Evolutionary conservation across 805 yeast species (phyloP), one percentile per base, ranked within the genome.

Genomic region (Nakazawaea wickerhamii): DNA sequence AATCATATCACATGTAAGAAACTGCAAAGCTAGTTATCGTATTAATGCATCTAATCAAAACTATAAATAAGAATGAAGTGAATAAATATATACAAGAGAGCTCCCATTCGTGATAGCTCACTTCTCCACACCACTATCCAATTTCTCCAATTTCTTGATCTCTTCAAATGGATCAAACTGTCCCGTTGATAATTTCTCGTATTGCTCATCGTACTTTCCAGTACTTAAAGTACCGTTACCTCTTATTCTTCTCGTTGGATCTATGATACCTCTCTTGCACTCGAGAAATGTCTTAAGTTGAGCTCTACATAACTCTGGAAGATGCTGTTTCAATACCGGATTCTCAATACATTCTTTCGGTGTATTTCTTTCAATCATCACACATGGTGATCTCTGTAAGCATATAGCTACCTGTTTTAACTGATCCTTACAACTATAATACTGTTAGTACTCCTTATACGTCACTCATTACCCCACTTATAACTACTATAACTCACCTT

Each of bases 311-410:
- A 88, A 72, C 57, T 86, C 95, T 1, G 99, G 99, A 20, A 91
- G 64, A 36, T 86, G 84, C 44, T 73, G 71, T 36, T 81, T 70
- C 27, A 91, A 71, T 48, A 82, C 82, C 1, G 95, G 95, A 48
- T 90, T 71, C 30, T 84, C 83, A 17, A 90, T 62, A 57, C 99
- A 91, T 45, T 88, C 81, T 48, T 87, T 82, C 3, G 98, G 98
- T 2, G 86, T 86, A 62, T 93, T 73, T 50, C 99, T 73, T 48
- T 93, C 86, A 18, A 91, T 74, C 67, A 91, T 71, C 39, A 91
- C 99, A 62, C 99, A 91, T 13, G 98, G 98, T 4, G 97, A 89
- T 56, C 97, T 76, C 61, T 91, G 99, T 38, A 91, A 72, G 60
- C 99, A 91, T 17, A 91, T 81, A 8, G 98, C 98, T 45, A 93